A percentile compares a stretch with the other conserved stretches of the same genome.
Evolutionary conservation across 805 yeast genomes (phyloP).

Genomic region (Teunomyces tritomae): DNA sequence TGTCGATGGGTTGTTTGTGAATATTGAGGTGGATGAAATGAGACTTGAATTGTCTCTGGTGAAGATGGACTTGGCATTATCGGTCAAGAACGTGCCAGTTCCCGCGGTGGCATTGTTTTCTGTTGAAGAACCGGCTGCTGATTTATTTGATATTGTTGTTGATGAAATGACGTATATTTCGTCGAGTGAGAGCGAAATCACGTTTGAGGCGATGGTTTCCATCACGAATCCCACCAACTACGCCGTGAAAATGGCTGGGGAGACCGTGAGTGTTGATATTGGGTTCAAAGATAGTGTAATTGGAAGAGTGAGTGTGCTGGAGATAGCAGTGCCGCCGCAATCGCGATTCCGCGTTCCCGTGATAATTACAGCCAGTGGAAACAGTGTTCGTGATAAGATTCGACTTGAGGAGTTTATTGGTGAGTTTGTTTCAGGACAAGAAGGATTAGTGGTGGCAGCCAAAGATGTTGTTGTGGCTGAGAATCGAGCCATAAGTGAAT

Average conservation of each 20-base stretch:
- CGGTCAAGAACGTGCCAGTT: constrained; percentile 1
- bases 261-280: constrained; percentile 1
- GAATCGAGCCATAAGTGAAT: constrained; percentile 9
- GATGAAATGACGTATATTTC: not conserved
- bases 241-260: not conserved
- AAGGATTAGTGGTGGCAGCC: constrained; percentile 23
- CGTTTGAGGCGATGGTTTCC: constrained; percentile 3
- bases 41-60: constrained; percentile 12
- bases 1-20: constrained; percentile 4
- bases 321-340: constrained; percentile 17
- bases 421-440: constrained; percentile 34
- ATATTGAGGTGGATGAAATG: constrained; percentile 13
- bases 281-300: not conserved
- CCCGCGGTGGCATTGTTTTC: not conserved
- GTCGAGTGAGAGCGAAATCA: not conserved
- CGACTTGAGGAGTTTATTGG: constrained; percentile 36
- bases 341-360: constrained; percentile 18
- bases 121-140: not conserved
- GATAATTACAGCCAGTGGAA: constrained; percentile 8
- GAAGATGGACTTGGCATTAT: not conserved
- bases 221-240: not conserved
- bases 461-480: constrained; percentile 22
- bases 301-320: constrained; percentile 9
- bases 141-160: not conserved
- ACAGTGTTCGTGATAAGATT: constrained; percentile 10